Percentiles rank a stretch among this genome's conserved stretches.
phyloP scores from a whole-genome alignment of 2,329 filamentous ascomycete genomes.

The Penicillium sp. region DNA sequence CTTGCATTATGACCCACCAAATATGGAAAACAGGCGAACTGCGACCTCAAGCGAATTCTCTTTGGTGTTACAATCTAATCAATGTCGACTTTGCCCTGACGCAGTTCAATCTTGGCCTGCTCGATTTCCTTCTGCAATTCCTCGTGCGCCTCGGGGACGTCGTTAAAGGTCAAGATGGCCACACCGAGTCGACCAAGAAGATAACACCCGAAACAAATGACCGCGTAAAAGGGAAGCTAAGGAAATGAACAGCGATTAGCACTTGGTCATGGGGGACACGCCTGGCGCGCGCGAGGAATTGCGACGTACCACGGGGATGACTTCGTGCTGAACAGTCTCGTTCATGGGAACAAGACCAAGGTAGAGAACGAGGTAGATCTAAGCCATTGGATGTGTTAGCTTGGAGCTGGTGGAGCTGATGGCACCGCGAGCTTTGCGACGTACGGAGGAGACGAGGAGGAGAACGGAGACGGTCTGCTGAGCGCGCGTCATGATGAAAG shows the following conservation, averaged over 20 bases:
- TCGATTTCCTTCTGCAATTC: slow-evolving; percentile 81
- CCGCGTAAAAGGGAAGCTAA: slow-evolving; percentile 85
- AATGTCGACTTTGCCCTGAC: slow-evolving; percentile 40
- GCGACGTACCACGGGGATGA: slow-evolving; percentile 77
- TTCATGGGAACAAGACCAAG: slow-evolving; percentile 78
- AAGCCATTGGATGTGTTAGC: slow-evolving; percentile 1
- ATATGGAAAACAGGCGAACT: too few species aligned
- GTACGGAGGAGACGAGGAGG: slow-evolving; percentile 81
- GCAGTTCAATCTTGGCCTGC: slow-evolving; percentile 41
- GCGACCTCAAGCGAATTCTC: too few species aligned
- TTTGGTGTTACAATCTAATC: slow-evolving; percentile 30
- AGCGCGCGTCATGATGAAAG: slow-evolving; percentile 76
- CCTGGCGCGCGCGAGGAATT: background rate
- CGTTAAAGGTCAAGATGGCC: slow-evolving; percentile 94
- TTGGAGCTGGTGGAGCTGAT: background rate
- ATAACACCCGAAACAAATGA: slow-evolving; percentile 86
- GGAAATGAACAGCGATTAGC: background rate
- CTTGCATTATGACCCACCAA: too few species aligned
- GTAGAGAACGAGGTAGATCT: slow-evolving; percentile 87
- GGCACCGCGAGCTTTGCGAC: slow-evolving; percentile 25
- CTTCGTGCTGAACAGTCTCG: slow-evolving; percentile 67
- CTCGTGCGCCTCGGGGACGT: slow-evolving; percentile 82
- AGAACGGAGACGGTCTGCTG: slow-evolving; percentile 85
- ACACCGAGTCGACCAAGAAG: slow-evolving; percentile 86
- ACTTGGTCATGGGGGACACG: background rate